Evolutionary conservation across 208 protist species (phyloP).

Genomic region (Leishmania major): DNA sequence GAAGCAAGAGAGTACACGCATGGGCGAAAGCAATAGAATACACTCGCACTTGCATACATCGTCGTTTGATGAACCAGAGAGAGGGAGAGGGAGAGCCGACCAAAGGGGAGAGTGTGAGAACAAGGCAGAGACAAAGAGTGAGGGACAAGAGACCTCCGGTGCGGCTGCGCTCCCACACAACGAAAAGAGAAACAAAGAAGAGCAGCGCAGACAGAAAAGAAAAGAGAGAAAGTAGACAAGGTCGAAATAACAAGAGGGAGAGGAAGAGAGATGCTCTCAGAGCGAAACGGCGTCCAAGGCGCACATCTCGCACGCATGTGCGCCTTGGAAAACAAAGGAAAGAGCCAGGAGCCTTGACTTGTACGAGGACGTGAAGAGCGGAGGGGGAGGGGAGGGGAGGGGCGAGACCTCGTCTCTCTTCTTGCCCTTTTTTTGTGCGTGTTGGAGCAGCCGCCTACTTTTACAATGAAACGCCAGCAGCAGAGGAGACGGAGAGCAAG

Average conservation of each 20-base stretch:
- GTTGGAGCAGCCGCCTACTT: not conserved
- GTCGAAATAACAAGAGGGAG: not conserved
- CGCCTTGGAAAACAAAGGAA: not conserved
- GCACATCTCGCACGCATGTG: not conserved
- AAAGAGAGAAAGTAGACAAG: not conserved
- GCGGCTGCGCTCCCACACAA: not conserved
- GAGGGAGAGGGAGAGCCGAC: not conserved
- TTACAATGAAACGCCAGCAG: not conserved
- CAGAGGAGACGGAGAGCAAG: not conserved
- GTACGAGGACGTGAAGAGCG: not conserved
- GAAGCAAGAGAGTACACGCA: not conserved
- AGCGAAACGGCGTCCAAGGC: not conserved
- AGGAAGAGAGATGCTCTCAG: not conserved
- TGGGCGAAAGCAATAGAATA: not conserved
- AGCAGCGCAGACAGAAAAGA: not conserved
- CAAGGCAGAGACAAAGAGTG: not conserved
- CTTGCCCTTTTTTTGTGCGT: not conserved
- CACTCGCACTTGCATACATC: not conserved
- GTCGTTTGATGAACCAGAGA: not conserved
- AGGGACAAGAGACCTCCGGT: not conserved
- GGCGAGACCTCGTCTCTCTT: not conserved
- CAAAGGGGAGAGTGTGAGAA: not conserved
- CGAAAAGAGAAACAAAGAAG: not conserved
- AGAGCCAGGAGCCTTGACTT: not conserved
- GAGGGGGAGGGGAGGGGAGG: too few relatives aligned